Conservation (phyloP, 1,284 basidiomycete genomes). For the Austroboletus novae-zelandiae region DNA sequence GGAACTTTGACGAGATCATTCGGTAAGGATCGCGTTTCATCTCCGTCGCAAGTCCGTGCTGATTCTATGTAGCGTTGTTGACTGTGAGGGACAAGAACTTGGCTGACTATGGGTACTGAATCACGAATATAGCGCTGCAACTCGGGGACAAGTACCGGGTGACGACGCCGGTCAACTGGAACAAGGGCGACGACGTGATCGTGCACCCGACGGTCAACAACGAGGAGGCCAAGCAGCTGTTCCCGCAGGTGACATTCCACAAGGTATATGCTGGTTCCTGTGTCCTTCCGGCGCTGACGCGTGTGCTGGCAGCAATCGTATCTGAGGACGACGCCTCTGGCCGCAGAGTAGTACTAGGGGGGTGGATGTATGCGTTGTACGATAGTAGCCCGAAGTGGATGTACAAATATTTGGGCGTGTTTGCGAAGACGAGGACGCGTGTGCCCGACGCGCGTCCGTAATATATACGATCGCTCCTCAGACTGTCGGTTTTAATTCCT, state of each 20-base stretch:
- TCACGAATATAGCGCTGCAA: conserved; percentile 64
- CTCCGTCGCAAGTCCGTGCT: conserved; percentile 1
- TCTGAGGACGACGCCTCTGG: conserved; percentile 71
- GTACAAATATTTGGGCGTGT: conserved; percentile 14
- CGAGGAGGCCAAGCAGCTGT: conserved; percentile 87
- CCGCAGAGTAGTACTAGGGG: conserved; percentile 34
- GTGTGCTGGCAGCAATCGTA: conserved; percentile 52
- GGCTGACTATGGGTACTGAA: too few relatives aligned
- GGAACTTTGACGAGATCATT: conserved; percentile 87
- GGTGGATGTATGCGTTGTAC: background rate
- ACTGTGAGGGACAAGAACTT: conserved; percentile 43
- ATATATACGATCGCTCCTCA: conserved; percentile 13
- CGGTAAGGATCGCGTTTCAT: conserved; percentile 47
- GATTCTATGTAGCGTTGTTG: conserved; percentile 50
- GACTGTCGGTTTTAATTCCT: conserved; percentile 23
- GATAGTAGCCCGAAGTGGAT: background rate
- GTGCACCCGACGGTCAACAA: conserved; percentile 87
- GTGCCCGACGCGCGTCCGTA: conserved; percentile 26
- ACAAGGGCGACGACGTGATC: conserved; percentile 91
- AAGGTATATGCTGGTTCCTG: conserved; percentile 44
- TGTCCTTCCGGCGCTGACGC: conserved; percentile 7
- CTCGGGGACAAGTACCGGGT: conserved; percentile 88
- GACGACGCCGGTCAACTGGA: conserved; percentile 93
- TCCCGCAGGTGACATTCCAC: conserved; percentile 72
- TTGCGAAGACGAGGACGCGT: conserved; percentile 32